A percentile compares a stretch with the other conserved stretches of the same genome.
These are phyloP conservation scores for Taphrina populina DNA, from an alignment of 1,139 yeast genomes.

Conservation along the genomic window DNA sequence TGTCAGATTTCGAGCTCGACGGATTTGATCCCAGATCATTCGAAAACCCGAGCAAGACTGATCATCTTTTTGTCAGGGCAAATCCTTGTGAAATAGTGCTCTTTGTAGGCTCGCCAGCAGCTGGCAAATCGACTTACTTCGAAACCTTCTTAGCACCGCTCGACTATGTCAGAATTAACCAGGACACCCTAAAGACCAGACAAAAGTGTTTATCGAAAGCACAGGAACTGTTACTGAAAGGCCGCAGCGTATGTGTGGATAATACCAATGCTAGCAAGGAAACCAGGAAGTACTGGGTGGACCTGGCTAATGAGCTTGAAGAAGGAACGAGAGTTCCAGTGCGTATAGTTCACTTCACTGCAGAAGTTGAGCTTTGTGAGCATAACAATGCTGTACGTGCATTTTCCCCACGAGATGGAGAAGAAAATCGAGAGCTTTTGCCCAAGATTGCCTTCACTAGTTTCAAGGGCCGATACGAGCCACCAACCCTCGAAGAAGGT, in stretches of 20 bases:
- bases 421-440: slow-evolving; percentile 16
- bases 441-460: slow-evolving; percentile 30
- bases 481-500: slow-evolving; percentile 29
- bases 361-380: slow-evolving; percentile 13
- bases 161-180: slow-evolving; percentile 33
- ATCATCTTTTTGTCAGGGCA: slow-evolving; percentile 2
- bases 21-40: slow-evolving; percentile 28
- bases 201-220: slow-evolving; percentile 29
- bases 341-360: slow-evolving; percentile 9
- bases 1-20: slow-evolving; percentile 1
- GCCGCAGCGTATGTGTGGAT: slow-evolving; percentile 33
- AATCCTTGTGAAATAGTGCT: slow-evolving; percentile 29
- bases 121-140: slow-evolving; percentile 34
- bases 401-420: not conserved
- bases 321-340: not conserved
- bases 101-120: slow-evolving; percentile 34
- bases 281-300: slow-evolving; percentile 32
- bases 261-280: slow-evolving; percentile 31
- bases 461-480: slow-evolving; percentile 21
- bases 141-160: slow-evolving; percentile 19
- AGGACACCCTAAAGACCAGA: slow-evolving; percentile 34
- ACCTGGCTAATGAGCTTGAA: slow-evolving; percentile 6
- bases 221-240: slow-evolving; percentile 10
- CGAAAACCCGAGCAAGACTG: not conserved
- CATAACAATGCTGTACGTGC: slow-evolving; percentile 36